Conservation (phyloP, 1,139 yeast species). For the Candida smagusa region DNA sequence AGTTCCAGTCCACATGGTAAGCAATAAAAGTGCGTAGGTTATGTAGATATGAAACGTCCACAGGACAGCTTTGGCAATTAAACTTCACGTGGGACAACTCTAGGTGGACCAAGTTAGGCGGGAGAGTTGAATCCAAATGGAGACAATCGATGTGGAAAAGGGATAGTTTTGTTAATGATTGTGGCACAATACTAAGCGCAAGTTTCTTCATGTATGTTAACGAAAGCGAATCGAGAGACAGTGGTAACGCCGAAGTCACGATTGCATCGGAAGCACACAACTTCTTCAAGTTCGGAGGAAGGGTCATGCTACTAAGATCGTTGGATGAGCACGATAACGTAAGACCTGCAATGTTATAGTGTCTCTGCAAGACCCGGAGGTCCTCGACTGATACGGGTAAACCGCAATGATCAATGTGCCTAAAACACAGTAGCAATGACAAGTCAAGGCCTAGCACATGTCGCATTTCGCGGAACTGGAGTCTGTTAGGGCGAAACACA, state of each 20-base stretch:
- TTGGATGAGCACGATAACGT: neutral
- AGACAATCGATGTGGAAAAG: constrained; percentile 2
- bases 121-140: constrained; percentile 2
- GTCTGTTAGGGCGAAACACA: constrained; percentile 2
- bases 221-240: constrained; percentile 1
- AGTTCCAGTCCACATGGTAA: constrained; percentile 5
- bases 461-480: constrained; percentile 4
- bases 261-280: constrained; percentile 1
- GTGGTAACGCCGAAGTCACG: neutral
- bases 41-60: constrained; percentile 3
- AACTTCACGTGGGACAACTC: constrained; percentile 4
- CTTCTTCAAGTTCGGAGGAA: constrained; percentile 2
- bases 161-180: constrained; percentile 1
- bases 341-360: constrained; percentile 1
- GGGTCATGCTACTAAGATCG: neutral
- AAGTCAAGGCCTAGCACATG: constrained; percentile 2
- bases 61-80: neutral
- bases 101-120: neutral
- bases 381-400: constrained; percentile 2
- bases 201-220: neutral
- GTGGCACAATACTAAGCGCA: constrained; percentile 1
- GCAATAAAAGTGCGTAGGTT: constrained; percentile 3
- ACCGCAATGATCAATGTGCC: constrained; percentile 4
- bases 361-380: neutral
- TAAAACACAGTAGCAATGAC: constrained; percentile 1